Evolutionary conservation across 768 basidiomycete species (phyloP).

Genomic region (Piloderma croceum): DNA sequence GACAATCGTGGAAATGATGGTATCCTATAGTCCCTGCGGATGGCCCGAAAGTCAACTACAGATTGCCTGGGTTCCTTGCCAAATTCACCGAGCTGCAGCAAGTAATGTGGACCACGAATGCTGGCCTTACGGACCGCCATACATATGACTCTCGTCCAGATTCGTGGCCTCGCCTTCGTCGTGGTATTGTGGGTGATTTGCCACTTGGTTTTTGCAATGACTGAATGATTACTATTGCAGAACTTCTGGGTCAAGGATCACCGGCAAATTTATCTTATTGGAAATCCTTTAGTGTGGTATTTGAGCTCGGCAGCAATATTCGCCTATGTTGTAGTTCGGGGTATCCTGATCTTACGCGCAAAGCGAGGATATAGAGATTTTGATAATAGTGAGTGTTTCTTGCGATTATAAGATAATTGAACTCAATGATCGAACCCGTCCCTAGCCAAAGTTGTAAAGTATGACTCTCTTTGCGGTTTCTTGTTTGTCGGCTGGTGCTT

Average conservation of each 20-base stretch:
- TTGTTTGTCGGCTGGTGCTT: constrained; percentile 87
- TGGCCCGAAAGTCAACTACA: constrained; percentile 85
- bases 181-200: constrained; percentile 82
- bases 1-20: too few species aligned
- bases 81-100: constrained; percentile 90
- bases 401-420: too few species aligned
- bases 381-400: constrained; percentile 66
- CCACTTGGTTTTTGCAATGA: constrained; percentile 2
- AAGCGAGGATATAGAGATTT: constrained; percentile 92
- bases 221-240: constrained; percentile 32
- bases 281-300: constrained; percentile 95
- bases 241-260: constrained; percentile 99
- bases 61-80: constrained; percentile 77
- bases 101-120: constrained; percentile 98
- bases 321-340: constrained; percentile 64
- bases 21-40: constrained; percentile 53
- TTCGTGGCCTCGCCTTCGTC: constrained; percentile 83
- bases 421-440: not conserved
- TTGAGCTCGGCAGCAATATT: constrained; percentile 66
- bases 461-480: constrained; percentile 87
- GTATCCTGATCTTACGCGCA: constrained; percentile 77
- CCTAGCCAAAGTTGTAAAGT: constrained; percentile 83
- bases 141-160: constrained; percentile 91
- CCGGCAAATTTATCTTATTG: constrained; percentile 90
- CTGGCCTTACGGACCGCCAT: constrained; percentile 91